Percentiles rank a stretch among this genome's conserved stretches.
These are phyloP conservation scores for Salix dunnii DNA, from an alignment of 345 rosid genomes.

Conservation along the genomic window DNA sequence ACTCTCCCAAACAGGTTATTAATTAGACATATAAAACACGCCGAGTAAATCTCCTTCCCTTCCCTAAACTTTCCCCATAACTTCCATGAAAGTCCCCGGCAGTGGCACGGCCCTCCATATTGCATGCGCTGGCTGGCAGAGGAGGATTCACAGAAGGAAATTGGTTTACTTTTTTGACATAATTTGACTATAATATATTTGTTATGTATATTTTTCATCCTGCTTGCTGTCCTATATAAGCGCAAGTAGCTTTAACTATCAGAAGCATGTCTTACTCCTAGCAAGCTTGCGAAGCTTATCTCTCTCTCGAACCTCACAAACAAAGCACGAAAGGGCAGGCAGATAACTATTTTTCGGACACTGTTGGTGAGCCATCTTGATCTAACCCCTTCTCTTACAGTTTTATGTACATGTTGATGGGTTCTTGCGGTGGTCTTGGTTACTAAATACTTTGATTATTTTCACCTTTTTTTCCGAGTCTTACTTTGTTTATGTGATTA, in stretches of 20 bases:
- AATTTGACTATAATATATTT: neutral
- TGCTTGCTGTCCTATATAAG: neutral
- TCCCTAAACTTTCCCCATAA: conserved; percentile 21
- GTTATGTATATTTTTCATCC: conserved; percentile 20
- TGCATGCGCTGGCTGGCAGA: neutral
- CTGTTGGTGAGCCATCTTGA: neutral
- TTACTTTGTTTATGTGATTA: neutral
- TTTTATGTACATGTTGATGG: neutral
- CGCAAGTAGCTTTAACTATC: neutral
- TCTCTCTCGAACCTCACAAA: neutral
- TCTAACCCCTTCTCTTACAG: neutral
- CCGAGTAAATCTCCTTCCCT: neutral
- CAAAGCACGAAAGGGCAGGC: neutral
- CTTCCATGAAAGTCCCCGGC: conserved; percentile 32
- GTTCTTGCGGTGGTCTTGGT: neutral
- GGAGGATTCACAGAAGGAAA: neutral
- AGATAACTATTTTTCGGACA: neutral
- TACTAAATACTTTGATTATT: neutral
- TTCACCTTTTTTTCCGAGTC: neutral
- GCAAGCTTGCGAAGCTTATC: neutral
- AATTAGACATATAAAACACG: conserved; percentile 1
- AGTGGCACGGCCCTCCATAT: neutral
- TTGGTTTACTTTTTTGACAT: neutral
- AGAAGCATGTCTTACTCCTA: neutral
- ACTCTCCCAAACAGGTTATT: too few relatives aligned